Evolutionary conservation across 768 basidiomycete species (phyloP).

Genomic region (Collybiopsis confluens): DNA sequence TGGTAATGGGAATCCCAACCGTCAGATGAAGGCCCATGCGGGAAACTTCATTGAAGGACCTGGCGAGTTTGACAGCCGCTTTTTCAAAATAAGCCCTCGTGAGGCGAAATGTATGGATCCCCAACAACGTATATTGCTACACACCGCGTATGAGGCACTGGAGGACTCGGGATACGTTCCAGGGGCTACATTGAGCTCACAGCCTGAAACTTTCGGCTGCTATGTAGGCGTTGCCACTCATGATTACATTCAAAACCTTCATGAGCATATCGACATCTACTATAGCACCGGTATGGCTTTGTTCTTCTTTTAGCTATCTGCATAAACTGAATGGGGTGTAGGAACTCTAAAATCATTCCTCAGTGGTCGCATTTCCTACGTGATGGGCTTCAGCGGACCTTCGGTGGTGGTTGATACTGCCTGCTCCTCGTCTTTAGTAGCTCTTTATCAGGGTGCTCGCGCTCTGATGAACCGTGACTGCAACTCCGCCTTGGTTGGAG

Average conservation of each 20-base stretch:
- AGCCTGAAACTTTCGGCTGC: slow-evolving; percentile 55
- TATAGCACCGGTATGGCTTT: slow-evolving; percentile 56
- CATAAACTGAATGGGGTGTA: slow-evolving; percentile 17
- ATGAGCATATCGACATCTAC: slow-evolving; percentile 61
- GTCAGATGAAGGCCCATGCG: slow-evolving; percentile 44
- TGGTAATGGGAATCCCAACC: slow-evolving; percentile 25
- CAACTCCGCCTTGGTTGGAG: slow-evolving; percentile 64
- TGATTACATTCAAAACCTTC: slow-evolving; percentile 65
- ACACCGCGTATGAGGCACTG: slow-evolving; percentile 62
- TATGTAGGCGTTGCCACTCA: slow-evolving; percentile 68
- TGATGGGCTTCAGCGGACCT: slow-evolving; percentile 64
- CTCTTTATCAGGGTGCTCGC: slow-evolving; percentile 66
- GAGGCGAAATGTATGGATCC: slow-evolving; percentile 77
- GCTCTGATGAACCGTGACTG: slow-evolving; percentile 64
- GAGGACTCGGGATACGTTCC: slow-evolving; percentile 72
- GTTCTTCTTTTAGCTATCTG: slow-evolving; percentile 1
- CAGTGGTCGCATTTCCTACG: slow-evolving; percentile 68
- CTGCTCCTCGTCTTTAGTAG: slow-evolving; percentile 67
- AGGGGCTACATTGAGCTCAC: slow-evolving; percentile 44
- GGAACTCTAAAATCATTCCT: slow-evolving; percentile 68
- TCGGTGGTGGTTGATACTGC: slow-evolving; percentile 72
- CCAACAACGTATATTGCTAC: slow-evolving; percentile 66
- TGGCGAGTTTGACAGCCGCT: slow-evolving; percentile 62
- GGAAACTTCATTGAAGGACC: slow-evolving; percentile 62
- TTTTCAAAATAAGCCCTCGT: slow-evolving; percentile 71